Evolutionary conservation across 1,284 basidiomycete genomes (phyloP), one percentile per base, ranked within the genome.

Genomic region (Hypsizygus ulmarius): DNA sequence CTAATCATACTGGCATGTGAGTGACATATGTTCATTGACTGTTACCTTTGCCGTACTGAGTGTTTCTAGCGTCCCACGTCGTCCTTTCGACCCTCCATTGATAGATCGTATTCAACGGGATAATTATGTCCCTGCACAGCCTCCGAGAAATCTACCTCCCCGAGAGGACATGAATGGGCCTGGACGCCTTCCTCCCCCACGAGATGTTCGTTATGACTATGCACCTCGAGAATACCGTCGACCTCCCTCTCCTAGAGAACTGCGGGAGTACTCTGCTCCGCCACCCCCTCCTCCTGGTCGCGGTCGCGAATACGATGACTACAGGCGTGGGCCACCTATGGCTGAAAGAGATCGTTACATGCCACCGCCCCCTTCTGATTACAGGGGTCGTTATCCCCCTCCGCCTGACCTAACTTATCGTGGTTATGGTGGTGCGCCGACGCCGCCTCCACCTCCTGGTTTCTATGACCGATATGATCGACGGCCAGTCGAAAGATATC

Each of bases 261-360:
- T 78, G 58, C 74, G 83, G 36, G 84, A 87, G 50, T 83, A 82
- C 63, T 70, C 74, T 54, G 69, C 67, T 27, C 53, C 52, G n/a
- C 56, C 54, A 12, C 55, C 70, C 25, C 70, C 75, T 45, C 65
- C 70, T 16, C 40, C 50, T 36, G 48, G 51, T 29, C 67, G 79
- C 47, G 65, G 74, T 60, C 77, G 82, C 53, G 83, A 87, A 49
- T 76, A 79, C 58, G 85, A 90, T 55, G 86, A 89, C 43, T 81
- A 79, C 57, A 72, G 79, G 54, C 74, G 82, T 53, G 80, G 75
- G 8, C 68, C 73, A 58, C 69, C 74, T 7, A 51, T 56, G 52
- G 61, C 78, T 65, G 78, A 79, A 12, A 69, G 74, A 46, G 77
- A 79, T 27, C 66, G 72, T 19, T 69, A 69, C 53, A 25, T 25